Evolutionary conservation across 2,329 filamentous ascomycete genomes (phyloP).

Genomic region (Aspergillus pseudoglaucus): DNA sequence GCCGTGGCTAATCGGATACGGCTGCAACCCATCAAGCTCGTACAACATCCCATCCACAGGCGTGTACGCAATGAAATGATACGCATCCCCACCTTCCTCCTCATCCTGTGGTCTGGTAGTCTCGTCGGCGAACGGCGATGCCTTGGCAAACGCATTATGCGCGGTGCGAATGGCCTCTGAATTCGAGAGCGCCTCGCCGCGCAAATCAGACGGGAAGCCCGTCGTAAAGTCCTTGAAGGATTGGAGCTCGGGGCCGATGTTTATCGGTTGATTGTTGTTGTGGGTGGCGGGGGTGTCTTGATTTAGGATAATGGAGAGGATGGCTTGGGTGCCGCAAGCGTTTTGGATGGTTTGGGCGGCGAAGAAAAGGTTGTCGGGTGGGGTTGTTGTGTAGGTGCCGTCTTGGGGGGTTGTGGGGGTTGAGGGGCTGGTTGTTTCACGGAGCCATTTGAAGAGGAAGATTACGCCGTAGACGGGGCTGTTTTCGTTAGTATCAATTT

Average conservation of each 20-base stretch:
- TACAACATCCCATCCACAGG: constrained; percentile 73
- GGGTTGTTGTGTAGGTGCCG: constrained; percentile 70
- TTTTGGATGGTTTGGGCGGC: constrained; percentile 97
- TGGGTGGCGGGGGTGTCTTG: constrained; percentile 45
- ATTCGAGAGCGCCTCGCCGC: constrained; percentile 66
- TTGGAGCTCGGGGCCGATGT: constrained; percentile 63
- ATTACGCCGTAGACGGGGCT: constrained; percentile 90
- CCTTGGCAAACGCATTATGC: constrained; percentile 85
- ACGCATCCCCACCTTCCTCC: constrained; percentile 72
- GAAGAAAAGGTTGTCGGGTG: constrained; percentile 78
- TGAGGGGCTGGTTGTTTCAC: constrained; percentile 51
- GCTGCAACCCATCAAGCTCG: constrained; percentile 91
- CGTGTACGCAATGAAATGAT: constrained; percentile 96
- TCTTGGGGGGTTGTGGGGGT: constrained; percentile 64
- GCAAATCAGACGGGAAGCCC: constrained; percentile 69
- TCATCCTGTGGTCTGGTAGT: constrained; percentile 65
- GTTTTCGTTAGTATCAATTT: constrained; percentile 5
- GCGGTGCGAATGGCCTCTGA: constrained; percentile 65
- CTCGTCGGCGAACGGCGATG: constrained; percentile 89
- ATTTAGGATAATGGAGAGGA: constrained; percentile 87
- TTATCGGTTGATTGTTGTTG: constrained; percentile 39
- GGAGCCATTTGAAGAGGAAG: constrained; percentile 87
- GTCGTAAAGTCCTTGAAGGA: constrained; percentile 87
- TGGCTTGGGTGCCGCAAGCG: constrained; percentile 91
- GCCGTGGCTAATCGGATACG: constrained; percentile 85